A percentile compares a stretch with the other conserved stretches of the same genome.
Evolutionary conservation across 306 rosid species (phyloP).

Genomic region (Fragaria iinumae): DNA sequence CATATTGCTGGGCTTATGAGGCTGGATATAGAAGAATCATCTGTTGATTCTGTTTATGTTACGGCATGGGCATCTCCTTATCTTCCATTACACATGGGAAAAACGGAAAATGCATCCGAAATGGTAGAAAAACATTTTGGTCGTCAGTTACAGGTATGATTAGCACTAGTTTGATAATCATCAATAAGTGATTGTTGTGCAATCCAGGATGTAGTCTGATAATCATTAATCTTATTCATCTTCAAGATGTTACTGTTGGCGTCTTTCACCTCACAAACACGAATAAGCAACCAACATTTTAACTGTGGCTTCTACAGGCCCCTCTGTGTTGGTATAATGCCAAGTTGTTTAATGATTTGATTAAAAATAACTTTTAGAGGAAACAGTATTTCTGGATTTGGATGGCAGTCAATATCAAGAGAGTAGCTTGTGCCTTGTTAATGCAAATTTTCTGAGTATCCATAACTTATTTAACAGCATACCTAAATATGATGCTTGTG

Average conservation of each 20-base stretch:
- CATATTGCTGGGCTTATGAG: constrained; percentile 92
- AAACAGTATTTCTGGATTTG: not conserved
- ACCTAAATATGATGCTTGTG: not conserved
- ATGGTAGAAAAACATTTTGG: constrained; percentile 81
- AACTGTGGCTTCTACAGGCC: not conserved
- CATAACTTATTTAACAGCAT: not conserved
- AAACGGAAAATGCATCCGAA: constrained; percentile 62
- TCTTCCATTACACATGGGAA: constrained; percentile 93
- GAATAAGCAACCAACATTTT: not conserved
- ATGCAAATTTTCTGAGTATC: too few species aligned
- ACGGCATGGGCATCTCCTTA: constrained; percentile 90
- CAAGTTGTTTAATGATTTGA: not conserved
- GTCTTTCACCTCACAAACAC: not conserved
- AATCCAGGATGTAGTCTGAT: not conserved
- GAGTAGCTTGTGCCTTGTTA: not conserved
- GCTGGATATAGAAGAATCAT: constrained; percentile 78
- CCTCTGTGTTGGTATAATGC: not conserved
- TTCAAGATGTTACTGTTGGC: not conserved
- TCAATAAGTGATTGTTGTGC: not conserved
- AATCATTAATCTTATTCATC: not conserved
- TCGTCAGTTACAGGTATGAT: constrained; percentile 74
- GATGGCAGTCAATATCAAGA: not conserved
- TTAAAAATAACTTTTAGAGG: not conserved
- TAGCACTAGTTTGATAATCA: not conserved
- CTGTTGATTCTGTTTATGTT: constrained; percentile 63